Conservation (phyloP, 768 basidiomycete genomes). For the Lyophyllum decastes region DNA sequence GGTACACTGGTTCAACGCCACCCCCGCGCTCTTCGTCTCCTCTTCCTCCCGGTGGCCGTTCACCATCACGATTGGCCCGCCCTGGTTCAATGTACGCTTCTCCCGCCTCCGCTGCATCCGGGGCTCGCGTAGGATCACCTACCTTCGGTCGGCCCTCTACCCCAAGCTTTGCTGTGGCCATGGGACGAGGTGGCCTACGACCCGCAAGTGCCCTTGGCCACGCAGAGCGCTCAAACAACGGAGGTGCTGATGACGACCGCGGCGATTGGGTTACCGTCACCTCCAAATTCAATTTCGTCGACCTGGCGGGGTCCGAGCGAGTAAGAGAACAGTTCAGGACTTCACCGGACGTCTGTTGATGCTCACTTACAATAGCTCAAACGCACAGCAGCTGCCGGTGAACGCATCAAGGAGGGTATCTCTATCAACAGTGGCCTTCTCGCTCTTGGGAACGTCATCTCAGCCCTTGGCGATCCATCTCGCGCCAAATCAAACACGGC, state of each 20-base stretch:
- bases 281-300: conserved; percentile 98
- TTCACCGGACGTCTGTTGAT: conserved; percentile 19
- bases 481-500: conserved; percentile 82
- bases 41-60: conserved; percentile 71
- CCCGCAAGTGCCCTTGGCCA: conserved; percentile 84
- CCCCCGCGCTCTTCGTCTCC: conserved; percentile 81
- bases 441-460: conserved; percentile 97
- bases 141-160: conserved; percentile 78
- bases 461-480: conserved; percentile 92
- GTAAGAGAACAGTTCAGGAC: conserved; percentile 43
- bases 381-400: conserved; percentile 93
- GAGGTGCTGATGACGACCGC: conserved; percentile 54
- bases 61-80: conserved; percentile 74
- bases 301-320: conserved; percentile 94
- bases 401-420: conserved; percentile 98
- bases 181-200: conserved; percentile 68
- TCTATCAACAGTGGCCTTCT: conserved; percentile 97
- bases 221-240: conserved; percentile 42
- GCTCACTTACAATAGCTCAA: conserved; percentile 62
- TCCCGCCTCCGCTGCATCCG: conserved; percentile 34
- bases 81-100: conserved; percentile 76
- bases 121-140: conserved; percentile 68
- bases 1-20: conserved; percentile 67
- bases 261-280: conserved; percentile 90
- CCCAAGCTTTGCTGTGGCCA: conserved; percentile 76